phyloP scores from a whole-genome alignment of 1,139 yeast genomes.

The Pichia sp. region DNA sequence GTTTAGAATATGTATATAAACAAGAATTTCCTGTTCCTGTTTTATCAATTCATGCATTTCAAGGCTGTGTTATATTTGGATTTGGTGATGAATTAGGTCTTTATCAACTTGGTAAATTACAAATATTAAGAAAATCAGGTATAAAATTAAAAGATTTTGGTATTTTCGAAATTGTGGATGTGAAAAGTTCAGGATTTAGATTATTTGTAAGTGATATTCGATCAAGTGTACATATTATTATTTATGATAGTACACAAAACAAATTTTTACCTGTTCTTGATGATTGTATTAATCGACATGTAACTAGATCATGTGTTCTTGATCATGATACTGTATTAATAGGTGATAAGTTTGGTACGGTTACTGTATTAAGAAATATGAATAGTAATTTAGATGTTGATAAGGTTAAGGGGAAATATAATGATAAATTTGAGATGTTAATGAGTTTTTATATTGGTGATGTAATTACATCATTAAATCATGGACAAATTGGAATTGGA shows the following conservation, averaged over 20 bases:
- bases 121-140: slow-evolving; percentile 61
- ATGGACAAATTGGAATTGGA: slow-evolving; percentile 51
- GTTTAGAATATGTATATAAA: slow-evolving; percentile 49
- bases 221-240: slow-evolving; percentile 55
- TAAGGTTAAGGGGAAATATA: slow-evolving; percentile 39
- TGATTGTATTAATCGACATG: slow-evolving; percentile 63
- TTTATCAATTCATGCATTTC: slow-evolving; percentile 48
- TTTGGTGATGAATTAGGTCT: slow-evolving; percentile 48
- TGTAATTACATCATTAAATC: slow-evolving; percentile 55
- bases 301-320: slow-evolving; percentile 51
- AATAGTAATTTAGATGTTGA: slow-evolving; percentile 38
- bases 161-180: slow-evolving; percentile 39
- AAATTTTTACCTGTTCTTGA: slow-evolving; percentile 59
- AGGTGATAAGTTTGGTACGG: slow-evolving; percentile 87
- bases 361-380: slow-evolving; percentile 62
- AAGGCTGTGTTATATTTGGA: slow-evolving; percentile 60
- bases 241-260: slow-evolving; percentile 47
- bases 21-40: slow-evolving; percentile 53
- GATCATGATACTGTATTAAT: slow-evolving; percentile 75
- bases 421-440: slow-evolving; percentile 45
- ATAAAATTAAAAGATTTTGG: slow-evolving; percentile 32
- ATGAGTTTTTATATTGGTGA: slow-evolving; percentile 69
- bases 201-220: slow-evolving; percentile 64
- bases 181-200: slow-evolving; percentile 52
- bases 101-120: slow-evolving; percentile 74